phyloP scores from a whole-genome alignment of 768 basidiomycete genomes.

The Polyporus arcularius region DNA sequence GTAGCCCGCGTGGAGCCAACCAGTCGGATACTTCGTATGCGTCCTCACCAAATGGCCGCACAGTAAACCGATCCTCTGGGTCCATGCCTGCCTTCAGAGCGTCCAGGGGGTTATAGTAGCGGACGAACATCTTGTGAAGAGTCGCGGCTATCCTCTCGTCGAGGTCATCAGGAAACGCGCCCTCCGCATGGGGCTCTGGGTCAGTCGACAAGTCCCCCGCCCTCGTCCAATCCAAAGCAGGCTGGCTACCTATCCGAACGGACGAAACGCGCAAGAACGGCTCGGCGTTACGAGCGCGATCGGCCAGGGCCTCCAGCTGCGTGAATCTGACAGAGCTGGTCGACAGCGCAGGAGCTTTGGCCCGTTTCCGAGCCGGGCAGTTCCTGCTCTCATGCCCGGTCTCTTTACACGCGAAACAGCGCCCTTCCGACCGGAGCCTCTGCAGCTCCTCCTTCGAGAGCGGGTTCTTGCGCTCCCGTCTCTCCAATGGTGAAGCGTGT shows the following conservation, averaged over 20 bases:
- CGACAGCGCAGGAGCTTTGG: constrained; percentile 1
- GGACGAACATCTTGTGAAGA: too few species aligned
- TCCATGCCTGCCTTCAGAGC: background rate
- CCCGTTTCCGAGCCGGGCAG: constrained; percentile 8
- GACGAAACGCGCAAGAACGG: too few species aligned
- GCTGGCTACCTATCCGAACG: too few species aligned
- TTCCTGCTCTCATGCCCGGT: constrained; percentile 9
- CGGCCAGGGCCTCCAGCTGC: background rate
- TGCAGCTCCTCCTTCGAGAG: constrained; percentile 1
- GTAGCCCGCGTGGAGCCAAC: background rate
- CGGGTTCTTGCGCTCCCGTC: too few species aligned
- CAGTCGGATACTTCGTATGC: background rate
- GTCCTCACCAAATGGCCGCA: background rate
- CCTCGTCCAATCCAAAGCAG: background rate
- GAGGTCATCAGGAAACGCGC: too few species aligned
- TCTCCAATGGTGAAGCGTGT: too few species aligned
- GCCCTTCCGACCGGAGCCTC: constrained; percentile 5
- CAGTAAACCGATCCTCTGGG: background rate
- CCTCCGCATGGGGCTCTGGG: too few species aligned
- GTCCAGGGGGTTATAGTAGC: background rate
- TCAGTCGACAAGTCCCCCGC: background rate
- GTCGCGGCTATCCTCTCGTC: too few species aligned
- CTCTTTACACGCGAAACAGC: constrained; percentile 15
- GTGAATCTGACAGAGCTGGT: constrained; percentile 1
- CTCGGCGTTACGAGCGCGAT: background rate